phyloP scores from a whole-genome alignment of 75 land plant genomes.

The Pinus taeda region DNA sequence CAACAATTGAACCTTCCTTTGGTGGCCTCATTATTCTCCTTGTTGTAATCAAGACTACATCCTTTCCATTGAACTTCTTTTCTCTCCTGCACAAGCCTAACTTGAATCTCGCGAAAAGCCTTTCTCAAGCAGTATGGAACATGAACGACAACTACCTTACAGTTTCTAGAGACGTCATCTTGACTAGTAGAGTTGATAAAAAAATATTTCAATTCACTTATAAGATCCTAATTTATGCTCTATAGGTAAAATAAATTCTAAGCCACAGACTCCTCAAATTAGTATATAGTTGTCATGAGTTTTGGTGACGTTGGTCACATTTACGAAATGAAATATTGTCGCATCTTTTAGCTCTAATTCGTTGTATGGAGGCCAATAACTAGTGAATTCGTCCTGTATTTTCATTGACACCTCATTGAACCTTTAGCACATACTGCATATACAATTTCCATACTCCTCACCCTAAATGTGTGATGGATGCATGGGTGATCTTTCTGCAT shows the following conservation, averaged over 20 bases:
- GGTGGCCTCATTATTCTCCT: slow-evolving; percentile 85
- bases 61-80: slow-evolving; percentile 95
- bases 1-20: slow-evolving; percentile 75
- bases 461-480: too few species aligned
- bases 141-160: slow-evolving; percentile 75
- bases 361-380: too few species aligned
- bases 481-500: too few species aligned
- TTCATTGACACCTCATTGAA: too few species aligned
- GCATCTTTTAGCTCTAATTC: too few species aligned
- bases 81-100: slow-evolving; percentile 79
- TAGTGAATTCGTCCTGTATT: too few species aligned
- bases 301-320: too few species aligned
- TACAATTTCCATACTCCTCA: too few species aligned
- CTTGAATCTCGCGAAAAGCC: slow-evolving; percentile 70
- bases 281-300: too few species aligned
- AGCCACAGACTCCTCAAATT: slow-evolving; percentile 83
- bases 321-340: too few species aligned
- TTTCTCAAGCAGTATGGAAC: slow-evolving; percentile 78
- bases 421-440: too few species aligned
- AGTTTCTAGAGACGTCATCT: slow-evolving; percentile 54
- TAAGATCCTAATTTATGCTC: slow-evolving; percentile 64
- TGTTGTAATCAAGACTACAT: slow-evolving; percentile 68
- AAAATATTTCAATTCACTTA: slow-evolving; percentile 70
- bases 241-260: slow-evolving; percentile 80
- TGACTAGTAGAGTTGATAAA: slow-evolving; percentile 85